These are phyloP conservation scores for Mortierella hygrophila DNA, from an alignment of 192 early-diverging fungal species.

Conservation along the genomic window DNA sequence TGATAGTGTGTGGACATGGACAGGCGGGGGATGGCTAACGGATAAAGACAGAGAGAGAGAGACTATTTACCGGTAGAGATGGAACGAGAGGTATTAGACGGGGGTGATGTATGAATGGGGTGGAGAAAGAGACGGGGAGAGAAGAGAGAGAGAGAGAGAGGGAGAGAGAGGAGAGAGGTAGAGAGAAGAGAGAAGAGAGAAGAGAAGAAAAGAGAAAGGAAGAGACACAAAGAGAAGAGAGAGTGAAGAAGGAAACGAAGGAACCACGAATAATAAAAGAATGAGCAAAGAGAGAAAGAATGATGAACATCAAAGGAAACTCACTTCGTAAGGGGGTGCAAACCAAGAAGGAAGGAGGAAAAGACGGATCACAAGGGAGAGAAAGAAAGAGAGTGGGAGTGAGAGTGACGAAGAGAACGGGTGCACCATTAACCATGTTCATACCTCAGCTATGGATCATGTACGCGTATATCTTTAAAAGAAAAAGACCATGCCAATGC, in stretches of 20 bases:
- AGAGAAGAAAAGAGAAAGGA: neutral
- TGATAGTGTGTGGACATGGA: too few relatives aligned
- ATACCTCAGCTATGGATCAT: too few relatives aligned
- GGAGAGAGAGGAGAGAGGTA: neutral
- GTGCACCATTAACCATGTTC: too few relatives aligned
- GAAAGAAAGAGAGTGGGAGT: neutral
- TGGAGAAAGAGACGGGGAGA: neutral
- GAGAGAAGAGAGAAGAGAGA: neutral
- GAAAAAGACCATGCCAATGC: too few relatives aligned
- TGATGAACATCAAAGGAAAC: neutral
- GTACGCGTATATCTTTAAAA: too few relatives aligned
- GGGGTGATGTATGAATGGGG: neutral
- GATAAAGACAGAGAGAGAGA: neutral
- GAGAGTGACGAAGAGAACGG: neutral
- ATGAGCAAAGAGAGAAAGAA: neutral
- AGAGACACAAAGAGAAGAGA: neutral
- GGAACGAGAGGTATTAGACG: neutral
- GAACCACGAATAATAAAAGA: neutral
- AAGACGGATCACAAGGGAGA: neutral
- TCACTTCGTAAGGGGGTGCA: too few relatives aligned
- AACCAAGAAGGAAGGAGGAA: too few relatives aligned
- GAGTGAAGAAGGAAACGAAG: neutral
- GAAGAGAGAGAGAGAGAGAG: neutral
- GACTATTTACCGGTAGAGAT: neutral
- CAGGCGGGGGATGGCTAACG: neutral